Percentiles rank a stretch among this genome's conserved stretches.
These are phyloP conservation scores for Kickxella alabastrina DNA, from an alignment of 192 early-diverging fungal species.

Conservation along the genomic window DNA sequence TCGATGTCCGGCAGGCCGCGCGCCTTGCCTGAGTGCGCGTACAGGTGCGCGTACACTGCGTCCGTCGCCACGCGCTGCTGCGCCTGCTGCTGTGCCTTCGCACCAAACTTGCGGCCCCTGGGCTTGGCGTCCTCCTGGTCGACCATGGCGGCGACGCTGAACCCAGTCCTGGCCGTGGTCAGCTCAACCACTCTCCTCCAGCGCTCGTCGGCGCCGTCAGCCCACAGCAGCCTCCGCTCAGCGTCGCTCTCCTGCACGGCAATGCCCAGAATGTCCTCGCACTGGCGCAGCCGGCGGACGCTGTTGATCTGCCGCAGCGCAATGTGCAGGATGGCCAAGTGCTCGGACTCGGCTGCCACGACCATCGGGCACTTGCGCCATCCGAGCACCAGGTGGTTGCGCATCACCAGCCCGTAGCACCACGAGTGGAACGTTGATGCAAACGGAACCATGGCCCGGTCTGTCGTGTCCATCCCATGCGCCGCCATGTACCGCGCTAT, in stretches of 20 bases:
- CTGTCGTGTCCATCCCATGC: neutral
- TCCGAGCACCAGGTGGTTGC: conserved; percentile 10
- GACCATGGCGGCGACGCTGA: neutral
- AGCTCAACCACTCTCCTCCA: conserved; percentile 16
- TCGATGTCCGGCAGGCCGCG: conserved; percentile 4
- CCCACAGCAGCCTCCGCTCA: neutral
- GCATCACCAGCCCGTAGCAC: conserved; percentile 36
- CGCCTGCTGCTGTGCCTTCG: conserved; percentile 5
- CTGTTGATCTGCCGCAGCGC: conserved; percentile 28
- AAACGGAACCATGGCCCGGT: conserved; percentile 12
- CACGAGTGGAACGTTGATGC: conserved; percentile 50
- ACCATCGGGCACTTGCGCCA: conserved; percentile 21
- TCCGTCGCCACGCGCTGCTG: conserved; percentile 12
- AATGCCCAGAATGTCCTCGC: conserved; percentile 37
- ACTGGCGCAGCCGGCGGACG: conserved; percentile 29
- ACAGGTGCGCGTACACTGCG: conserved; percentile 20
- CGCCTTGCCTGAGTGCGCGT: conserved; percentile 6
- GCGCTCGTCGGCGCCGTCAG: conserved; percentile 8
- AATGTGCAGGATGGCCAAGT: conserved; percentile 10
- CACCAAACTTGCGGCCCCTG: conserved; percentile 9
- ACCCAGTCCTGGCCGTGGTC: conserved; percentile 9
- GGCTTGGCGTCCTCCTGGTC: neutral
- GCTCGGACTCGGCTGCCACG: conserved; percentile 35
- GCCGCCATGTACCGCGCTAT: conserved; percentile 23
- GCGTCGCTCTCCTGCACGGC: neutral